These are phyloP conservation scores for Coriaria nepalensis DNA, from an alignment of 306 rosid genomes.

Conservation along the genomic window DNA sequence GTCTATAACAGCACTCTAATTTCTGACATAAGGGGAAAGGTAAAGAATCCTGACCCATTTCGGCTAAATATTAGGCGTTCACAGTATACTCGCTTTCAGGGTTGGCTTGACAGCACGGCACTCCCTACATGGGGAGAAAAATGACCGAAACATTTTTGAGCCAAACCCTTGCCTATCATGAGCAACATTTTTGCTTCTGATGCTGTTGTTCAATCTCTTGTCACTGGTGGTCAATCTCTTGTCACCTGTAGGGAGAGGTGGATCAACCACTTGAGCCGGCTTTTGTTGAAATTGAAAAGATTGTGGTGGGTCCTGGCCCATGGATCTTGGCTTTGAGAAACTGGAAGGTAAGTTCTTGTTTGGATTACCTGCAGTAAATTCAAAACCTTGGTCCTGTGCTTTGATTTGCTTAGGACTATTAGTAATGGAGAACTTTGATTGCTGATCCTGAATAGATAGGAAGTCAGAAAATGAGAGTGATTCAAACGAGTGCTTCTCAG, in stretches of 20 bases:
- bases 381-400: slow-evolving; percentile 31
- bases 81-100: slow-evolving; percentile 20
- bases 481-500: slow-evolving; percentile 24
- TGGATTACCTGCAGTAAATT: slow-evolving; percentile 29
- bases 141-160: slow-evolving; percentile 27
- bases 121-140: slow-evolving; percentile 41
- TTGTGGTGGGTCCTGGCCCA: slow-evolving; percentile 32
- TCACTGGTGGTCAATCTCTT: slow-evolving; percentile 16
- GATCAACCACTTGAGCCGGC: too few species aligned
- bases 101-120: slow-evolving; percentile 26
- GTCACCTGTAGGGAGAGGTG: slow-evolving; percentile 17
- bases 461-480: slow-evolving; percentile 56
- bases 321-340: slow-evolving; percentile 31
- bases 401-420: slow-evolving; percentile 15
- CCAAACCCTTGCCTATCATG: slow-evolving; percentile 19
- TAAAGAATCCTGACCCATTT: slow-evolving; percentile 17
- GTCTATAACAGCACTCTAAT: neutral
- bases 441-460: slow-evolving; percentile 41
- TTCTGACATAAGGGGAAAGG: slow-evolving; percentile 8
- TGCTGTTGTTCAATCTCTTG: slow-evolving; percentile 19
- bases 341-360: slow-evolving; percentile 35
- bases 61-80: slow-evolving; percentile 9
- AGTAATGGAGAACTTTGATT: slow-evolving; percentile 19
- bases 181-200: slow-evolving; percentile 12
- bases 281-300: slow-evolving; percentile 22